These are phyloP conservation scores for Pugionium dolabratum DNA, from an alignment of 345 rosid genomes.

Conservation along the genomic window DNA sequence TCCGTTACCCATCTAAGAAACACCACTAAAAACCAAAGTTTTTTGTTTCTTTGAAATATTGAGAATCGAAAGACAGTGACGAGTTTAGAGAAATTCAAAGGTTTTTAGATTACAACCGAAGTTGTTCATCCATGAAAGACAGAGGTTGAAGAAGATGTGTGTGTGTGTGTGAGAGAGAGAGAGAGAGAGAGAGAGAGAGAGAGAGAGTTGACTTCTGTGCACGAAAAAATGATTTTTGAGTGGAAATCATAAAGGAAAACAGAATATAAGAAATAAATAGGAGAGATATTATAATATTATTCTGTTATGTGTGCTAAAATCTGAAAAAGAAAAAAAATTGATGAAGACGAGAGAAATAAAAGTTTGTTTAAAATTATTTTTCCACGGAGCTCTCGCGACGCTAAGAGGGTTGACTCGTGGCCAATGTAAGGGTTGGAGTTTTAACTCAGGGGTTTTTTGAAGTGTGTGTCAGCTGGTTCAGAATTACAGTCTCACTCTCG, in stretches of 20 bases:
- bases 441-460: conserved; percentile 7
- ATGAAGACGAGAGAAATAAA: not conserved
- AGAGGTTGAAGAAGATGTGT: conserved; percentile 36
- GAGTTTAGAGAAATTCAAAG: conserved; percentile 3
- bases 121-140: conserved; percentile 42
- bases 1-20: conserved; percentile 75
- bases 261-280: conserved; percentile 16
- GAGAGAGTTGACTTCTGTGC: conserved; percentile 68
- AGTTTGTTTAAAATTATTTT: not conserved
- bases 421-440: conserved; percentile 10
- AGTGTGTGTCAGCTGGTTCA: conserved; percentile 6
- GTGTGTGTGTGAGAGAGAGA: too few species aligned
- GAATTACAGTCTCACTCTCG: not conserved
- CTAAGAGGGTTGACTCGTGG: conserved; percentile 40
- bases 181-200: conserved; percentile 52
- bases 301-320: conserved; percentile 15
- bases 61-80: not conserved
- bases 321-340: conserved; percentile 5
- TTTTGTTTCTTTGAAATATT: not conserved
- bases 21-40: not conserved
- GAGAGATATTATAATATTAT: conserved; percentile 32
- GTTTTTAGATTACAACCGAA: conserved; percentile 24
- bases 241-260: conserved; percentile 33
- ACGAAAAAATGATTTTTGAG: not conserved
- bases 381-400: conserved; percentile 21